Evolutionary conservation across 108 stramenopile genomes (phyloP).

Genomic region (Parietichytrium sp.): DNA sequence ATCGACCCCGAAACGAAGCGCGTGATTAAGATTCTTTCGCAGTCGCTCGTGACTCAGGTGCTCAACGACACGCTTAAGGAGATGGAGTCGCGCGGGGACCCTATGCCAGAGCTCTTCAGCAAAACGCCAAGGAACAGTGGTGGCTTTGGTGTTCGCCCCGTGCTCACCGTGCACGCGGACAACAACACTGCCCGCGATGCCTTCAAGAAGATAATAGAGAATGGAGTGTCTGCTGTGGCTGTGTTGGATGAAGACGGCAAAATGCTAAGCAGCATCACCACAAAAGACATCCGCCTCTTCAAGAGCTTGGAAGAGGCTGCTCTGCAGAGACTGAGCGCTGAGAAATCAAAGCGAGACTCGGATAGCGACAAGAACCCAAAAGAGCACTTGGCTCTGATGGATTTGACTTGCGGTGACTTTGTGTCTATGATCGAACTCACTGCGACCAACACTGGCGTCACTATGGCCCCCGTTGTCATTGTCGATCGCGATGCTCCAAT

Average conservation of each 20-base stretch:
- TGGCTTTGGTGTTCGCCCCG: background rate
- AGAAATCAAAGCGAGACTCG: background rate
- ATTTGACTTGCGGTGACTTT: constrained; percentile 37
- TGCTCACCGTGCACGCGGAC: constrained; percentile 22
- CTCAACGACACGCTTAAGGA: constrained; percentile 19
- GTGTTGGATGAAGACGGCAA: constrained; percentile 30
- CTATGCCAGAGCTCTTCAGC: constrained; percentile 5
- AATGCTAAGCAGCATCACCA: constrained; percentile 31
- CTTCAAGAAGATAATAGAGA: background rate
- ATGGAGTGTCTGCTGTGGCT: background rate
- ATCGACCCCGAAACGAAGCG: background rate
- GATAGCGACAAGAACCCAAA: background rate
- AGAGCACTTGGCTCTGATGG: constrained; percentile 25
- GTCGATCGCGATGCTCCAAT: background rate
- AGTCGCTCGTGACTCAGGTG: constrained; percentile 25
- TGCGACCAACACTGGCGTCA: constrained; percentile 27
- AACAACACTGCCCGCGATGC: background rate
- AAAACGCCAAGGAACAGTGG: constrained; percentile 2
- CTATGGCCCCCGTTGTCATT: background rate
- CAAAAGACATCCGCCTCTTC: constrained; percentile 33
- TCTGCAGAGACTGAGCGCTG: constrained; percentile 3
- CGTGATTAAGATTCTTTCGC: constrained; percentile 16
- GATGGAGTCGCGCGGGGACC: background rate
- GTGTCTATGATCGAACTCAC: constrained; percentile 39
- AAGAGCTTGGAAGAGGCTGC: constrained; percentile 26